A percentile compares a stretch with the other conserved stretches of the same genome.
Conservation (phyloP, 75 land plant species). For the Gnetum montanum region DNA sequence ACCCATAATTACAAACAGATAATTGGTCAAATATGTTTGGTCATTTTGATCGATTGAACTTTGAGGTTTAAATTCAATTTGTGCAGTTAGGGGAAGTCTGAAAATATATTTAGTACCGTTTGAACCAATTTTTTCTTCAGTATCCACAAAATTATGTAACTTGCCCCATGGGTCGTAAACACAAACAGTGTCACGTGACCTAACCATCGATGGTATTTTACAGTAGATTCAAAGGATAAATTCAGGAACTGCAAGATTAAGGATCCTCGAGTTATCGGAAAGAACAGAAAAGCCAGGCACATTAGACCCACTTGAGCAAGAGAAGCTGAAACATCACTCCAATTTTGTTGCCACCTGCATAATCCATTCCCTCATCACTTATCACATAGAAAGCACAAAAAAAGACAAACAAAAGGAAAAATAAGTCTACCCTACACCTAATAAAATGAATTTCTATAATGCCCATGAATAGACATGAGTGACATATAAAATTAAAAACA, state of each 20-base stretch:
- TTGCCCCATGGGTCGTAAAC: slow-evolving; percentile 38
- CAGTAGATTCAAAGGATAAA: slow-evolving; percentile 60
- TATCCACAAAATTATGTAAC: slow-evolving; percentile 26
- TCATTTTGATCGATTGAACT: too few relatives aligned
- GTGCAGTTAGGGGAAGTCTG: too few relatives aligned
- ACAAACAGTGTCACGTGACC: slow-evolving; percentile 45
- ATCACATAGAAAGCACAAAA: too few relatives aligned
- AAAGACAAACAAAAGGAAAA: too few relatives aligned
- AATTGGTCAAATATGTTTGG: too few relatives aligned
- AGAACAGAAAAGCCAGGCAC: slow-evolving; percentile 58
- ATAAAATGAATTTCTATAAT: too few relatives aligned
- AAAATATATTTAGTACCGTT: too few relatives aligned
- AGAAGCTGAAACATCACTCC: slow-evolving; percentile 7
- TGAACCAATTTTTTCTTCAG: background rate
- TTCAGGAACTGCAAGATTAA: slow-evolving; percentile 54
- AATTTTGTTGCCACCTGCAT: slow-evolving; percentile 27
- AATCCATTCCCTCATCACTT: too few relatives aligned
- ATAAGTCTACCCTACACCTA: too few relatives aligned
- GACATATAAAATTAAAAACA: too few relatives aligned
- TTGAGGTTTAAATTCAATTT: too few relatives aligned
- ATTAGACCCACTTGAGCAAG: slow-evolving; percentile 28
- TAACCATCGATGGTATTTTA: slow-evolving; percentile 77
- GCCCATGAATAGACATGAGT: too few relatives aligned
- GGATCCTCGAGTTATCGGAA: slow-evolving; percentile 69
- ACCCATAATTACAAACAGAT: background rate